phyloP scores from a whole-genome alignment of 2,329 filamentous ascomycete genomes.

The Phaeomoniella chlamydospora region DNA sequence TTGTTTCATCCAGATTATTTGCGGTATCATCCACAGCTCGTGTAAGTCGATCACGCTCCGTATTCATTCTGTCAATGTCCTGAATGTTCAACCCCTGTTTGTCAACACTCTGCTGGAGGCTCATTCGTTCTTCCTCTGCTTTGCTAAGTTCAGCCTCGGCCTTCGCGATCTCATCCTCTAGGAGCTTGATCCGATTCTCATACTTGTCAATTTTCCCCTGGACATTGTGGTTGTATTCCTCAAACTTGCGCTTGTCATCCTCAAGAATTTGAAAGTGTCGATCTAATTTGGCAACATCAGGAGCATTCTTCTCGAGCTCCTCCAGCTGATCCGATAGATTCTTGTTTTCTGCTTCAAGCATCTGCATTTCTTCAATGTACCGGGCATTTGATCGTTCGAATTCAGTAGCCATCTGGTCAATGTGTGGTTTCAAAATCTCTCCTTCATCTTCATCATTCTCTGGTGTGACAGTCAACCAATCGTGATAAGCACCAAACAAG shows the following conservation, averaged over 20 bases:
- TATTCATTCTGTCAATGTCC: conserved; percentile 98
- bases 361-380: conserved; percentile 69
- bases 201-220: conserved; percentile 81
- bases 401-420: conserved; percentile 72
- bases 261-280: conserved; percentile 87
- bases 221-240: conserved; percentile 80
- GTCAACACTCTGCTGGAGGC: conserved; percentile 75
- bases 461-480: conserved; percentile 87
- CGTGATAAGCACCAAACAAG: conserved; percentile 73
- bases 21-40: conserved; percentile 68
- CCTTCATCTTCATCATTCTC: conserved; percentile 78
- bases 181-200: conserved; percentile 59
- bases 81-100: conserved; percentile 89
- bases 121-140: conserved; percentile 66
- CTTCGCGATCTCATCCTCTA: conserved; percentile 79
- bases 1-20: conserved; percentile 67
- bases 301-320: conserved; percentile 73
- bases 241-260: conserved; percentile 88
- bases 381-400: conserved; percentile 77
- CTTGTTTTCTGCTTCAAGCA: conserved; percentile 75
- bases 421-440: conserved; percentile 64
- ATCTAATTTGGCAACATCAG: conserved; percentile 70
- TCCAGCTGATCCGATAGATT: conserved; percentile 73
- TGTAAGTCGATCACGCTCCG: conserved; percentile 85
- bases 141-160: conserved; percentile 59